Conservation (phyloP, 352 stramenopile genomes). For the Phytophthora sp. region DNA sequence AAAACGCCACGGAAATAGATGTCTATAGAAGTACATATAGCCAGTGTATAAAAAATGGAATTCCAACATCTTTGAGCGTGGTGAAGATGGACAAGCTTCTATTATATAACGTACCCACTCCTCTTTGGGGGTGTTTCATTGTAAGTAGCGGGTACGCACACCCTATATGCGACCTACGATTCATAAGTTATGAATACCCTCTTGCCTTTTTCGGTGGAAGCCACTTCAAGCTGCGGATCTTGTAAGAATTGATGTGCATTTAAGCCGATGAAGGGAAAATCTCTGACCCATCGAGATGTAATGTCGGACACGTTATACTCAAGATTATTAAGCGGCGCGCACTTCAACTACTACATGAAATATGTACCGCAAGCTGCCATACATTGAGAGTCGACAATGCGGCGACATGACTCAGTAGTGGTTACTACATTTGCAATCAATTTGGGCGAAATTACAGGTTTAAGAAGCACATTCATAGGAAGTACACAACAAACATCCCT, state of each 20-base stretch:
- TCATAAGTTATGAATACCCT: slow-evolving; percentile 23
- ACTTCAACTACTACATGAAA: no score
- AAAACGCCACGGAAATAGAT: slow-evolving; percentile 2
- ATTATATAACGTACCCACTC: no score
- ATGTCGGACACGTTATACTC: background rate
- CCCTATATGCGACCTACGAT: slow-evolving; percentile 15
- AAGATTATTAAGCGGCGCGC: background rate
- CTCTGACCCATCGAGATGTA: slow-evolving; percentile 13
- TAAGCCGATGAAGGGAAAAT: background rate
- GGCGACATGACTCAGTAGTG: no score
- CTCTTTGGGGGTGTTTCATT: no score
- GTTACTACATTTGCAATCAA: no score
- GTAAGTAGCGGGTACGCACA: no score
- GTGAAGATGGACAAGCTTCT: no score
- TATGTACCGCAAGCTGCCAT: no score
- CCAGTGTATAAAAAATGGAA: slow-evolving; percentile 31
- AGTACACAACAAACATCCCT: no score
- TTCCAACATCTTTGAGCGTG: slow-evolving; percentile 1
- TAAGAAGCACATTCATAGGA: no score
- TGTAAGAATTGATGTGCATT: background rate
- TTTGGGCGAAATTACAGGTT: no score
- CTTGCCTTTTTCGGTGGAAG: slow-evolving; percentile 23
- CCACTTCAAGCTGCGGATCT: slow-evolving; percentile 1
- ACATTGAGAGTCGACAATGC: slow-evolving; percentile 4
- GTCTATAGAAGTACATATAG: slow-evolving; percentile 24